Conservation (phyloP, 352 stramenopile genomes). For the Hyaloperonospora arabidopsidis region DNA sequence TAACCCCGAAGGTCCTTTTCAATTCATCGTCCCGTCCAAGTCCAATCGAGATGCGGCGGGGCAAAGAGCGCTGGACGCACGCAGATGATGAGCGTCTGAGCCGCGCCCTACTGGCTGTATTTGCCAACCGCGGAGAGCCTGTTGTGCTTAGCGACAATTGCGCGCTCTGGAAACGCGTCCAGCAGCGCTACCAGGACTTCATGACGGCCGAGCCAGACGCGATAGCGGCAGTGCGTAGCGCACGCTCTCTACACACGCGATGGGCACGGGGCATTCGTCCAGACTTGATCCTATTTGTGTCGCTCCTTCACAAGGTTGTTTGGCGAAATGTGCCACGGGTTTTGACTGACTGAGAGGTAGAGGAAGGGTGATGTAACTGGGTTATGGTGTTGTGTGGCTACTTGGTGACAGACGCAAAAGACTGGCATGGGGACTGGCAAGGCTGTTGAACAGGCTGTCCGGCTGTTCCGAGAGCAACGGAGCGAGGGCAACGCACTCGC, state of each 20-base stretch:
- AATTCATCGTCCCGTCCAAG: no score
- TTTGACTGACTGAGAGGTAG: background rate
- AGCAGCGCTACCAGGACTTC: slow-evolving; percentile 25
- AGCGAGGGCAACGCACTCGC: slow-evolving; percentile 18
- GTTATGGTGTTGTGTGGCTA: no score
- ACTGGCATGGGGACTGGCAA: slow-evolving; percentile 16
- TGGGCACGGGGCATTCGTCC: slow-evolving; percentile 23
- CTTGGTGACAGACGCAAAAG: slow-evolving; percentile 13
- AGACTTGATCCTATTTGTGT: slow-evolving; percentile 24
- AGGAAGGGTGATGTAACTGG: no score
- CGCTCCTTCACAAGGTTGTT: slow-evolving; percentile 24
- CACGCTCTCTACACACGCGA: slow-evolving; percentile 26
- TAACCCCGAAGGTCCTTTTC: no score
- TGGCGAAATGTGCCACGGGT: no score
- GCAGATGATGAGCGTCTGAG: slow-evolving; percentile 26
- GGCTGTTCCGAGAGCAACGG: slow-evolving; percentile 19
- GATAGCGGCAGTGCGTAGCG: slow-evolving; percentile 13
- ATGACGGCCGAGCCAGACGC: slow-evolving; percentile 14
- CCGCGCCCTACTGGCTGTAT: slow-evolving; percentile 23
- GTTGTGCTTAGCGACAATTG: slow-evolving; percentile 25
- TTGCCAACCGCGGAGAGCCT: slow-evolving; percentile 13
- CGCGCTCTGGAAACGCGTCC: slow-evolving; percentile 26
- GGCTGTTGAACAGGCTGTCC: slow-evolving; percentile 15
- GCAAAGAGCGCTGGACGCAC: slow-evolving; percentile 30
- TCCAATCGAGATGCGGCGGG: slow-evolving; percentile 15